phyloP scores from a whole-genome alignment of 106 monocot genomes.

The Iris macrosiphon region DNA sequence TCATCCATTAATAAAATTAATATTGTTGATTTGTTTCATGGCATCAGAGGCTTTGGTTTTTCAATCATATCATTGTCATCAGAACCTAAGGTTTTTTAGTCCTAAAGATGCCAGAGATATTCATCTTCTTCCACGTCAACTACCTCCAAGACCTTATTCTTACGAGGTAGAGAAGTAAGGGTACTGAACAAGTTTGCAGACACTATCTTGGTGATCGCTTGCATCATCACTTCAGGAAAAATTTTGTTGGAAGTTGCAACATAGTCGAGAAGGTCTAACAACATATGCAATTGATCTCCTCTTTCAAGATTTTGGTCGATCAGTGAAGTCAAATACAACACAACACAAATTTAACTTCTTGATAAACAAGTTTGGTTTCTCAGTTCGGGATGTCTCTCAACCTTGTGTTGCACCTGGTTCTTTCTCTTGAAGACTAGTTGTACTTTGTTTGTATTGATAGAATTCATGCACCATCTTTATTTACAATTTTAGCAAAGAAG shows the following conservation, averaged over 20 bases:
- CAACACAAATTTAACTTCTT: conserved; percentile 23
- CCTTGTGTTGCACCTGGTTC: too few relatives aligned
- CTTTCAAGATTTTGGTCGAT: conserved; percentile 12
- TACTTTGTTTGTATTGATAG: too few relatives aligned
- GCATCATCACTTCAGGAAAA: conserved; percentile 17
- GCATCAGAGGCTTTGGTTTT: too few relatives aligned
- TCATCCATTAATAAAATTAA: too few relatives aligned
- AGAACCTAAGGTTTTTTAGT: too few relatives aligned
- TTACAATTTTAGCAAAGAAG: too few relatives aligned
- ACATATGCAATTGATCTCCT: conserved; percentile 27
- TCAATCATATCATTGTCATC: too few relatives aligned
- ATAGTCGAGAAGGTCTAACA: conserved; percentile 26
- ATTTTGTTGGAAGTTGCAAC: conserved; percentile 9
- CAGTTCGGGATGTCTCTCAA: conserved; percentile 21
- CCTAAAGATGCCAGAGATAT: too few relatives aligned
- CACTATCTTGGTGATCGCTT: conserved; percentile 49
- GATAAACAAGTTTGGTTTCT: conserved; percentile 20
- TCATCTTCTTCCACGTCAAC: conserved; percentile 60
- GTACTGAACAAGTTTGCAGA: conserved; percentile 38
- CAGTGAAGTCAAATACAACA: conserved; percentile 19
- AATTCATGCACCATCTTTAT: too few relatives aligned
- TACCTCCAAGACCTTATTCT: conserved; percentile 38
- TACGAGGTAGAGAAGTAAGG: conserved; percentile 25
- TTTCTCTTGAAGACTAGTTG: too few relatives aligned
- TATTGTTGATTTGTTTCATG: too few relatives aligned